Conservation (phyloP, 2,329 filamentous ascomycete species). For the Colletotrichum aenigma region DNA sequence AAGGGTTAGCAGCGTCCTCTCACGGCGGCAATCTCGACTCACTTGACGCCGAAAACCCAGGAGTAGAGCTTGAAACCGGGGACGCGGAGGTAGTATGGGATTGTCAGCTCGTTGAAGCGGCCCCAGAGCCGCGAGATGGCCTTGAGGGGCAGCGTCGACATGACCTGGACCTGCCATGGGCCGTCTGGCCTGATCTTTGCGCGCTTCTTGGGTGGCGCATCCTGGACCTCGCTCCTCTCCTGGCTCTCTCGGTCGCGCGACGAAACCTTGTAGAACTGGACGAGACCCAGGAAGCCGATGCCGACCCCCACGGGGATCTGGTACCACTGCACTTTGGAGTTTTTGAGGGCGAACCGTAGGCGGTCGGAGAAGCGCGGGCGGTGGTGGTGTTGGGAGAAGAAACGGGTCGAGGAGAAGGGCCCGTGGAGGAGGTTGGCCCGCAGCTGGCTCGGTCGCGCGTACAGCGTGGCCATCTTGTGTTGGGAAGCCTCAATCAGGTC, state of each 20-base stretch:
- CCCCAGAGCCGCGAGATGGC: constrained; percentile 90
- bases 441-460: constrained; percentile 37
- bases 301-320: constrained; percentile 88
- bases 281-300: constrained; percentile 80
- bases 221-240: constrained; percentile 47
- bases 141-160: constrained; percentile 92
- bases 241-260: constrained; percentile 58
- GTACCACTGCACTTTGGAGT: constrained; percentile 78
- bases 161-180: constrained; percentile 92
- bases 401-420: constrained; percentile 31
- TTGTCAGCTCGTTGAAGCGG: constrained; percentile 84
- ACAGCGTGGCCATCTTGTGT: constrained; percentile 35
- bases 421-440: constrained; percentile 32
- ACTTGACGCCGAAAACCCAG: constrained; percentile 88
- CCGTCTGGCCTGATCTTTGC: constrained; percentile 78
- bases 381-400: constrained; percentile 46
- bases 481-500: background rate
- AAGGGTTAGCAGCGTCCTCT: constrained; percentile 25
- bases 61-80: constrained; percentile 93
- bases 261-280: constrained; percentile 82
- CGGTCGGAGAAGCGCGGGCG: constrained; percentile 56
- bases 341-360: constrained; percentile 52
- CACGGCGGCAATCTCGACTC: constrained; percentile 20
- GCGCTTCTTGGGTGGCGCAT: constrained; percentile 54
- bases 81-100: constrained; percentile 86